Conservation (phyloP, 345 rosid genomes). For the Cardamine occulta region DNA sequence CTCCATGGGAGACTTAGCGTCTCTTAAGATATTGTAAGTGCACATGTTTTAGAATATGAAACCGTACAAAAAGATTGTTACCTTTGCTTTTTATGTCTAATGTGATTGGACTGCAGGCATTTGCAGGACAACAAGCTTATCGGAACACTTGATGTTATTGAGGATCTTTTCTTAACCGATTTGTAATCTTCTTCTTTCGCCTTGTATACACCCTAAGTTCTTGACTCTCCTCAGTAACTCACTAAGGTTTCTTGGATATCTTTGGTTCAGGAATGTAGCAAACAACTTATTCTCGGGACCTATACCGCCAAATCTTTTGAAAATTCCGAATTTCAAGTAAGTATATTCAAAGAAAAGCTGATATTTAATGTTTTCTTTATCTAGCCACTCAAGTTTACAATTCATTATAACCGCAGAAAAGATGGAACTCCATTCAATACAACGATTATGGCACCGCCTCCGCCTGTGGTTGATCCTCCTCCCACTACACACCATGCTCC, state of each 20-base stretch:
- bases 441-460: conserved; percentile 67
- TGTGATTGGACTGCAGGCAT: conserved; percentile 58
- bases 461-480: conserved; percentile 58
- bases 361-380: neutral
- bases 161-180: conserved; percentile 73
- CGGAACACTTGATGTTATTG: conserved; percentile 74
- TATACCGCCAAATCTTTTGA: conserved; percentile 67
- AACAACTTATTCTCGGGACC: conserved; percentile 90
- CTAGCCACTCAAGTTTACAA: conserved; percentile 11
- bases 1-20: conserved; percentile 65
- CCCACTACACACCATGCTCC: conserved; percentile 58
- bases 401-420: conserved; percentile 57
- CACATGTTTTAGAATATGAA: neutral
- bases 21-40: conserved; percentile 78
- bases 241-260: conserved; percentile 22
- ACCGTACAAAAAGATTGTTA: conserved; percentile 7
- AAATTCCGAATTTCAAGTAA: conserved; percentile 79
- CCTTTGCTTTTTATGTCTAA: conserved; percentile 23
- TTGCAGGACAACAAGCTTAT: conserved; percentile 80
- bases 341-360: conserved; percentile 1
- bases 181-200: conserved; percentile 52
- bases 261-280: conserved; percentile 67
- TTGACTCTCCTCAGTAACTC: conserved; percentile 34
- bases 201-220: conserved; percentile 21
- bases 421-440: conserved; percentile 96